Conservation (phyloP, 805 yeast genomes). For the Pichia kluyveri region DNA sequence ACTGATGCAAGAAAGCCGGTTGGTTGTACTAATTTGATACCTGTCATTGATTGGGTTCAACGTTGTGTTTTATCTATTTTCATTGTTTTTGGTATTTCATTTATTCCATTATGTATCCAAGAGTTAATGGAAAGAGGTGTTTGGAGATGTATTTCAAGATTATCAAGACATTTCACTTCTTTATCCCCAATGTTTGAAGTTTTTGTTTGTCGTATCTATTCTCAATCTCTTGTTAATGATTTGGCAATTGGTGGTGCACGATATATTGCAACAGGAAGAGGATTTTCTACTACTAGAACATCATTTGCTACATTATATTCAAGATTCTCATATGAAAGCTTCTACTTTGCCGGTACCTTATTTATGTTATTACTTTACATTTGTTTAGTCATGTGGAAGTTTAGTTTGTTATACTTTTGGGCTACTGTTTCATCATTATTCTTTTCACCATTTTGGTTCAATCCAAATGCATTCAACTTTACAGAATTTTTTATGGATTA, state of each 20-base stretch:
- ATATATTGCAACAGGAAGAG: conserved; percentile 77
- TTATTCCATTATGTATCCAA: conserved; percentile 68
- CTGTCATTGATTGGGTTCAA: conserved; percentile 67
- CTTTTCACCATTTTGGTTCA: conserved; percentile 64
- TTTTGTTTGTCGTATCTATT: conserved; percentile 69
- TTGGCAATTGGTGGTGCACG: conserved; percentile 72
- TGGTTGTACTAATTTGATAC: conserved; percentile 66
- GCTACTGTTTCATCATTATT: conserved; percentile 56
- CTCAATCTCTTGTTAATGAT: conserved; percentile 60
- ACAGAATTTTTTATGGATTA: conserved; percentile 66
- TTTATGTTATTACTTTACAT: conserved; percentile 45
- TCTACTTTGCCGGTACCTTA: conserved; percentile 53
- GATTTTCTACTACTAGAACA: conserved; percentile 66
- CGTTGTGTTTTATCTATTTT: conserved; percentile 67
- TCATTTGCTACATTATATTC: conserved; percentile 59
- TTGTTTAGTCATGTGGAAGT: conserved; percentile 55
- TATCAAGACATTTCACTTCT: conserved; percentile 58
- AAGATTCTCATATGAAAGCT: conserved; percentile 59
- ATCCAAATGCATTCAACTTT: conserved; percentile 70
- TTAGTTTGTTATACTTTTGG: conserved; percentile 61
- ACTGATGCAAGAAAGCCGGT: conserved; percentile 54
- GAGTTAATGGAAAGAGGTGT: conserved; percentile 70
- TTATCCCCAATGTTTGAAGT: conserved; percentile 73
- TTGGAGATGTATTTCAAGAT: conserved; percentile 56
- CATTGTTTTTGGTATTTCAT: conserved; percentile 64